These are phyloP conservation scores for Fusarium sp. DNA, from an alignment of 2,329 filamentous ascomycete species.

Conservation along the genomic window DNA sequence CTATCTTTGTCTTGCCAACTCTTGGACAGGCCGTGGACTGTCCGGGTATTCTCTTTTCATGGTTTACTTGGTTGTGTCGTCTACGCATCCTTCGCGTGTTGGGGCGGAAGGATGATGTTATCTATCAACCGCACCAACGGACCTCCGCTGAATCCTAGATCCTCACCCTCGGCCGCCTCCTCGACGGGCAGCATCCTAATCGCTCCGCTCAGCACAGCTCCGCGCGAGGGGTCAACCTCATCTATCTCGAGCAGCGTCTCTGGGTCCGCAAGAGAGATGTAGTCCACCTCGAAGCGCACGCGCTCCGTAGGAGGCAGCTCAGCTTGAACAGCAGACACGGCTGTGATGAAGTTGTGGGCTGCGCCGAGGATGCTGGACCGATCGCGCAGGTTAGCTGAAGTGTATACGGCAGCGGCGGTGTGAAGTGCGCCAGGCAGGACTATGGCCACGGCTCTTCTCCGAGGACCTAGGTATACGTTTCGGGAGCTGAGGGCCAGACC, in stretches of 20 bases:
- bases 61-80: slow-evolving; percentile 5
- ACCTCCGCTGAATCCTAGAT: slow-evolving; percentile 80
- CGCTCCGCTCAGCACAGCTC: slow-evolving; percentile 90
- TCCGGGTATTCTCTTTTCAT: slow-evolving; percentile 36
- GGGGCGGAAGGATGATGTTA: slow-evolving; percentile 82
- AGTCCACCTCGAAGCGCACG: slow-evolving; percentile 87
- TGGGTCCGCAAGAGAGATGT: slow-evolving; percentile 91
- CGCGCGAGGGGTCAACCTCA: slow-evolving; percentile 76
- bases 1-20: slow-evolving; percentile 5
- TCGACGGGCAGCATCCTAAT: slow-evolving; percentile 91
- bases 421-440: slow-evolving; percentile 80
- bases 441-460: slow-evolving; percentile 80
- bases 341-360: slow-evolving; percentile 73
- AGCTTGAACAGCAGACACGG: slow-evolving; percentile 73
- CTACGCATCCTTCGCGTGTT: slow-evolving; percentile 32
- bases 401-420: slow-evolving; percentile 79
- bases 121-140: slow-evolving; percentile 92
- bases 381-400: slow-evolving; percentile 63
- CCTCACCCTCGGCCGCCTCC: slow-evolving; percentile 77
- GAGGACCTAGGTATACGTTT: slow-evolving; percentile 90
- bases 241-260: slow-evolving; percentile 86
- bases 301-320: slow-evolving; percentile 72
- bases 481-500: slow-evolving; percentile 92
- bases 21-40: slow-evolving; percentile 29
- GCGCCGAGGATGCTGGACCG: slow-evolving; percentile 80